phyloP scores from a whole-genome alignment of 768 basidiomycete genomes.

The Hygrophoropsis aurantiaca region DNA sequence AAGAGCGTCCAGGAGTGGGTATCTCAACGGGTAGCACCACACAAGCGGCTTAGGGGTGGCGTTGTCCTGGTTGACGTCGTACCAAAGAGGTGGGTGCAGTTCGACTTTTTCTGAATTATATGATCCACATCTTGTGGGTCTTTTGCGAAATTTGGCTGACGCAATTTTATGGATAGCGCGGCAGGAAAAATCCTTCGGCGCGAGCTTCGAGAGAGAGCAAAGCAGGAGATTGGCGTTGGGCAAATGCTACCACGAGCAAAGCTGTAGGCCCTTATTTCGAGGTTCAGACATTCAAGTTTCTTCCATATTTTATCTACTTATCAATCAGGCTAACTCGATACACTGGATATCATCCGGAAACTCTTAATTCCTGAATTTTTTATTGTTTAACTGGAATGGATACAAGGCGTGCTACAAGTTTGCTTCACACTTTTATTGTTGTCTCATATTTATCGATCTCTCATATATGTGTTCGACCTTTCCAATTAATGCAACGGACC shows the following conservation, averaged over 20 bases:
- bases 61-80: slow-evolving; percentile 55
- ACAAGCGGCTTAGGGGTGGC: slow-evolving; percentile 79
- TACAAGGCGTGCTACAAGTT: too few species aligned
- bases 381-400: too few species aligned
- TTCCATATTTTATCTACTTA: too few species aligned
- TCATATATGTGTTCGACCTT: too few species aligned
- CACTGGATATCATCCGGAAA: neutral
- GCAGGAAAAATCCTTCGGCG: slow-evolving; percentile 87
- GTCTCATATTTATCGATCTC: too few species aligned
- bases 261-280: too few species aligned
- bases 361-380: neutral
- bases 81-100: slow-evolving; percentile 25
- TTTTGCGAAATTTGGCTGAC: neutral
- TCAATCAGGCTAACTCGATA: too few species aligned
- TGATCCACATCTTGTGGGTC: neutral
- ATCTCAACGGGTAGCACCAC: slow-evolving; percentile 61
- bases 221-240: slow-evolving; percentile 44
- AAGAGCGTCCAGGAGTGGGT: slow-evolving; percentile 65
- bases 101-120: too few species aligned
- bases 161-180: slow-evolving; percentile 45
- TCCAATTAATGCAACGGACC: too few species aligned
- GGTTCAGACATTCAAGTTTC: too few species aligned
- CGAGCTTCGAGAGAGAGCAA: slow-evolving; percentile 68
- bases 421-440: too few species aligned
- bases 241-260: slow-evolving; percentile 17